Base-by-base conservation (phyloP, 345 rosid genomes). In the Aquilaria yunnanensis region DNA sequence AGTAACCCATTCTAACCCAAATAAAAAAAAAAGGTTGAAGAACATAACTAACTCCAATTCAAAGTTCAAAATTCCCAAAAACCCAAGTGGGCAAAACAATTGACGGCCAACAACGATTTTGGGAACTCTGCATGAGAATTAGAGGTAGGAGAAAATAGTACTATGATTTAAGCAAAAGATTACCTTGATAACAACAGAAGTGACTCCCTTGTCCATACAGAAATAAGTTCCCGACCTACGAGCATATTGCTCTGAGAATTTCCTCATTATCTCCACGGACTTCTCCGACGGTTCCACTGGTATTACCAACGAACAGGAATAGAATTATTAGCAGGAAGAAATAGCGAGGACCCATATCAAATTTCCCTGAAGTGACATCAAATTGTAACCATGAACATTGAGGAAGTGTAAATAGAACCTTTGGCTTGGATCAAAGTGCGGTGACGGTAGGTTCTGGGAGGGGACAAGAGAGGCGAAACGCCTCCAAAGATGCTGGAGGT, bases 161-260 rank as follows among this genome's bases (percentile, higher is more conserved):
- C 5, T 37, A 9, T 5, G 43, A 37, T 5, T 37, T 37, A 37
- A 37, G 8, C 8, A 37, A 34, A 54, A 61, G 3, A 32, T 12
- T 57, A 90, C 98, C 98, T 94, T 88, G 58, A 94, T 86, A 32
- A 94, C 99, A 58, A 94, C 99, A 57, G 99, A 74, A 61, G 99
- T 90, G 60, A 94, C 99, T 33, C 90, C 86, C 81, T 94, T 94
- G 53, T 90, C 99, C 3, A 78, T 81, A 65, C 99, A 90, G 80
- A 94, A 94, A 71, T 77, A 94, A 14, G 99, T 94, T 57, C 90
- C 99, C 1, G 99, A 94, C 62, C 78, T 84, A 65, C 95, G 91
- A 51, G 95, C 96, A 72, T 94, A 94, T 72, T 94, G 99, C 75
- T 94, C 97, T 0, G 99, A 94, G 84, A 94, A 94, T 72, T 94